phyloP scores from a whole-genome alignment of 2,329 filamentous ascomycete genomes.

The Pseudogymnoascus sp. region DNA sequence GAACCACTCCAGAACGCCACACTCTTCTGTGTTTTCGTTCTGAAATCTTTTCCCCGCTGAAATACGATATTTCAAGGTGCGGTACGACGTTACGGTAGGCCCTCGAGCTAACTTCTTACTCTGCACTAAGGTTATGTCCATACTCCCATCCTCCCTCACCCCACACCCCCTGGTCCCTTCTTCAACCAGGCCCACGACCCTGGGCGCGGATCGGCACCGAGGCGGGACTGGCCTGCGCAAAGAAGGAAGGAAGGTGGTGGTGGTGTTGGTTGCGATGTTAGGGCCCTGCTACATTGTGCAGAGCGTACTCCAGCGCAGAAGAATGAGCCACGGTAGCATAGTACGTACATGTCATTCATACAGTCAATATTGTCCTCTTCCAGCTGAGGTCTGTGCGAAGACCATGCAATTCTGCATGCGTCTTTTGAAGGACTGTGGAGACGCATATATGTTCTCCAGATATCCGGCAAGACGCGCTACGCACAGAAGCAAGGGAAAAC shows the following conservation, averaged over 20 bases:
- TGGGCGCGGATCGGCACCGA: background rate
- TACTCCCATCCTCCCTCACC: background rate
- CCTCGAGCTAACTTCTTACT: background rate
- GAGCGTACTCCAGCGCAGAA: background rate
- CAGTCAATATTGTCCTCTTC: background rate
- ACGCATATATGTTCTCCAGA: constrained; percentile 8
- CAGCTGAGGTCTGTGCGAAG: background rate
- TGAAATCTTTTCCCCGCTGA: background rate
- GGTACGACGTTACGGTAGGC: background rate
- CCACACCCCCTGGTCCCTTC: background rate
- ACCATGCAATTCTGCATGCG: background rate
- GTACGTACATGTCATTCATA: background rate
- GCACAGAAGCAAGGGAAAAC: background rate
- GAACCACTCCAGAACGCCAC: background rate
- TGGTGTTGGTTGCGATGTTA: background rate
- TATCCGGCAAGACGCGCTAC: background rate
- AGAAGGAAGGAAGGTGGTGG: background rate
- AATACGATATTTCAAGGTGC: background rate
- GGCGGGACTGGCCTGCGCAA: background rate
- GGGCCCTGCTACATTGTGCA: background rate
- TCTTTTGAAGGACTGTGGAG: background rate
- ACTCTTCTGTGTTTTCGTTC: background rate
- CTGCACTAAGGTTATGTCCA: background rate
- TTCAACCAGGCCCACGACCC: background rate
- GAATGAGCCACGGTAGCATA: background rate